Conservation (phyloP, 495 filamentous ascomycete species). For the Letharia columbiana region DNA sequence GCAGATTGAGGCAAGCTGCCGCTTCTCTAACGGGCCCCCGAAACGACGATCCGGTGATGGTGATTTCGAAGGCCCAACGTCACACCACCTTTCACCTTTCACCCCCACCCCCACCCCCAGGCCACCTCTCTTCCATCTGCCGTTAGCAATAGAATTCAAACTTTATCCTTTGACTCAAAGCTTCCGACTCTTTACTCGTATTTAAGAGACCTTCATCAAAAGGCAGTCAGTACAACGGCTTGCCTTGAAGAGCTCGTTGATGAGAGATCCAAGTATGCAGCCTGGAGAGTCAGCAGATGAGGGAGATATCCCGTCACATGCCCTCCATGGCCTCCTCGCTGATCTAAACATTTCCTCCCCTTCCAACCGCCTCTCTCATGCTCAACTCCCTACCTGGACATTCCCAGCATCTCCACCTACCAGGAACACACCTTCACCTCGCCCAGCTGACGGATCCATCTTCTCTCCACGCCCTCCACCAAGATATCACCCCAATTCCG, state of each 20-base stretch:
- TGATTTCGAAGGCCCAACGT: not conserved
- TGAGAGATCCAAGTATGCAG: slow-evolving; percentile 24
- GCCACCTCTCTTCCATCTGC: not conserved
- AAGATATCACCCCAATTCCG: slow-evolving; percentile 16
- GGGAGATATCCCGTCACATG: slow-evolving; percentile 22
- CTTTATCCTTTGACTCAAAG: not conserved
- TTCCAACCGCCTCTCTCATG: slow-evolving; percentile 9
- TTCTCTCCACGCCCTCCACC: slow-evolving; percentile 23
- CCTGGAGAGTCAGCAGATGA: slow-evolving; percentile 24
- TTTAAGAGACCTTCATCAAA: no score
- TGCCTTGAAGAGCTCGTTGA: slow-evolving; percentile 6
- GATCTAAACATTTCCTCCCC: slow-evolving; percentile 20
- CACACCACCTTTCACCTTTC: not conserved
- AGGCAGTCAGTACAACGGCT: not conserved
- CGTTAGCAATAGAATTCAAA: slow-evolving; percentile 1
- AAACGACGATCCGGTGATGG: no score
- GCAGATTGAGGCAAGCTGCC: no score
- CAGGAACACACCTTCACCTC: slow-evolving; percentile 20
- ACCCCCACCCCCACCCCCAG: not conserved
- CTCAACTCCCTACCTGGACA: slow-evolving; percentile 23
- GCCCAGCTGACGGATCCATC: slow-evolving; percentile 22
- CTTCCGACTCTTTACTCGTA: not conserved
- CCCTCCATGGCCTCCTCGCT: slow-evolving; percentile 21
- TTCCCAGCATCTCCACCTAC: slow-evolving; percentile 21
- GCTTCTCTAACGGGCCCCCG: no score